A percentile compares a stretch with the other conserved stretches of the same genome.
Evolutionary conservation across 129 eudicot genomes (phyloP).

Genomic region (Apium graveolens): DNA sequence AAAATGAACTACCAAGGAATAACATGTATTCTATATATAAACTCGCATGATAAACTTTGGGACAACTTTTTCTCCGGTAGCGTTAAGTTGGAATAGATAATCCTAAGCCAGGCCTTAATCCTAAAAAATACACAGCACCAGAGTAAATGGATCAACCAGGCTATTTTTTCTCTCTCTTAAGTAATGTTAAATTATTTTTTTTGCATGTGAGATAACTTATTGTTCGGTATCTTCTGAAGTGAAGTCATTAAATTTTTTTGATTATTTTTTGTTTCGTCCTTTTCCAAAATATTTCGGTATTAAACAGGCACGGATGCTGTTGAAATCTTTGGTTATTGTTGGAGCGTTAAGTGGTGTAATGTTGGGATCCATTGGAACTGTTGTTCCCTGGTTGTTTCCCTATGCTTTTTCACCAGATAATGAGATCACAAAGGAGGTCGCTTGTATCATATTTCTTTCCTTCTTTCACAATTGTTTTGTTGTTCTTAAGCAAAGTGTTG

Average conservation of each 20-base stretch:
- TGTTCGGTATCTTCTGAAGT: not conserved
- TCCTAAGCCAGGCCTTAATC: not conserved
- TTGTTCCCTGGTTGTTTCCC: constrained; percentile 78
- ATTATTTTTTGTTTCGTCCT: not conserved
- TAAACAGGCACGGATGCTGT: constrained; percentile 60
- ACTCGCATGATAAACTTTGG: not conserved
- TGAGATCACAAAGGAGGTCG: constrained; percentile 56
- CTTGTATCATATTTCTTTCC: not conserved
- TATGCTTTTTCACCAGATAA: constrained; percentile 67
- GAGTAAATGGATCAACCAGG: not conserved
- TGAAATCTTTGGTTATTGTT: constrained; percentile 76
- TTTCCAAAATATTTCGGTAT: not conserved
- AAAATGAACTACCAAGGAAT: not conserved
- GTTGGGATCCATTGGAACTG: constrained; percentile 62
- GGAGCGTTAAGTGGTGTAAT: constrained; percentile 61
- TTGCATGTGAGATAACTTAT: not conserved
- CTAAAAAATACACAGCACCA: not conserved
- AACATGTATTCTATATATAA: not conserved
- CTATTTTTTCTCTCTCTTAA: not conserved
- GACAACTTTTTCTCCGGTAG: not conserved
- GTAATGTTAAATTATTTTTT: not conserved
- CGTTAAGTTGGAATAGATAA: not conserved
- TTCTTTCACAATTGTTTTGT: not conserved
- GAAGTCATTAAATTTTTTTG: not conserved
- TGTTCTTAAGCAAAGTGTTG: not conserved